Conservation (phyloP, 2,329 filamentous ascomycete species). For the Xylariaceae sp. region DNA sequence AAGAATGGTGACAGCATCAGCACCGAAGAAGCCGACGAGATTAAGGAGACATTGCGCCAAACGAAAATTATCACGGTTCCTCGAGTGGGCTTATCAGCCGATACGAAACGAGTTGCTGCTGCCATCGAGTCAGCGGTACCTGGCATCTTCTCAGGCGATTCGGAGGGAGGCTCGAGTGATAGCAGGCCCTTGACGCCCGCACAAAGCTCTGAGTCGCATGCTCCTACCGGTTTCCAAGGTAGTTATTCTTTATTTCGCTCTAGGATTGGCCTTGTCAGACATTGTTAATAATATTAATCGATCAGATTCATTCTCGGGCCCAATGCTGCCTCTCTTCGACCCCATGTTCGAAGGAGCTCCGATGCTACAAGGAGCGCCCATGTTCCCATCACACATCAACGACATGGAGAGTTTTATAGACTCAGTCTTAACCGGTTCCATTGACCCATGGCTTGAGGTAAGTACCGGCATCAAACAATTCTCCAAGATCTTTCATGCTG, state of each 20-base stretch:
- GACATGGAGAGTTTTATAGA: constrained; percentile 16
- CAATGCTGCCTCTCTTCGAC: constrained; percentile 15
- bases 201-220: constrained; percentile 1
- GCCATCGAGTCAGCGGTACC: constrained; percentile 16
- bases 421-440: constrained; percentile 14
- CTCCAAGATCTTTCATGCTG: background rate
- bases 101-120: constrained; percentile 15
- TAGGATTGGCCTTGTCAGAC: no score
- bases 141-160: constrained; percentile 8
- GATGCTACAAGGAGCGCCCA: constrained; percentile 1
- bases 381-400: constrained; percentile 13
- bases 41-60: constrained; percentile 15
- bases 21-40: constrained; percentile 9
- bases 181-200: constrained; percentile 5
- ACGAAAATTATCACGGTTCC: constrained; percentile 9
- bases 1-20: constrained; percentile 15
- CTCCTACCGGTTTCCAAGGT: constrained; percentile 11
- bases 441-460: constrained; percentile 15
- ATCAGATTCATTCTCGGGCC: constrained; percentile 15
- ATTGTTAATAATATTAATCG: background rate
- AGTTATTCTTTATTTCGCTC: no score
- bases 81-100: constrained; percentile 7
- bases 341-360: constrained; percentile 17
- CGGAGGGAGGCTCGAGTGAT: constrained; percentile 11
- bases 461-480: background rate